Conservation (phyloP, 2,329 filamentous ascomycete species). For the Hymenoscyphus salicellus region DNA sequence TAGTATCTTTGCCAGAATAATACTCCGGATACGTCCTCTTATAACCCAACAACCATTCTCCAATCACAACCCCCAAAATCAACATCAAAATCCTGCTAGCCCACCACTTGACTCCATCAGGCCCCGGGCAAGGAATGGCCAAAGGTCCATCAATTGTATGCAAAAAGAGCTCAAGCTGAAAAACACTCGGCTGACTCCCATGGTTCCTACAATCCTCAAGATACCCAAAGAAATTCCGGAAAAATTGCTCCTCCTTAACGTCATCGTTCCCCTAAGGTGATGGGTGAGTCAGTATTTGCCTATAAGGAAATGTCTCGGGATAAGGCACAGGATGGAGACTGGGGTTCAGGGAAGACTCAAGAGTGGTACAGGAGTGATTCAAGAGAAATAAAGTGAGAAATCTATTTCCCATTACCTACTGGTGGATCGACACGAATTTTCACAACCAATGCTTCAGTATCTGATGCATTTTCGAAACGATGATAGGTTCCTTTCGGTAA, state of each 20-base stretch:
- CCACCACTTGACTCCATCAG: slow-evolving; percentile 13
- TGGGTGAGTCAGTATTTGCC: too few relatives aligned
- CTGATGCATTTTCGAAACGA: slow-evolving; percentile 18
- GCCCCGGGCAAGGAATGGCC: slow-evolving; percentile 15
- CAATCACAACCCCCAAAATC: slow-evolving; percentile 10
- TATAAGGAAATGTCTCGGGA: too few relatives aligned
- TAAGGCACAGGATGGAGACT: too few relatives aligned
- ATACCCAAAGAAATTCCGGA: slow-evolving; percentile 22
- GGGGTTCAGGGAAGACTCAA: too few relatives aligned
- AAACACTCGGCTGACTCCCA: slow-evolving; percentile 14
- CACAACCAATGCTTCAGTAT: slow-evolving; percentile 13
- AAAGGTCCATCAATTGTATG: slow-evolving; percentile 14
- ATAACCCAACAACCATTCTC: slow-evolving; percentile 15
- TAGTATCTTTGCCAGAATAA: slow-evolving; percentile 7
- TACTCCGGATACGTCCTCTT: slow-evolving; percentile 17
- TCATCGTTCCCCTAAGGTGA: too few relatives aligned
- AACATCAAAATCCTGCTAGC: slow-evolving; percentile 13
- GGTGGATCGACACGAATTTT: slow-evolving; percentile 12
- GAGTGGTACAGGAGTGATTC: too few relatives aligned
- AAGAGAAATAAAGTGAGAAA: too few relatives aligned
- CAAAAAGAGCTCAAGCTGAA: slow-evolving; percentile 17
- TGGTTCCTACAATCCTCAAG: slow-evolving; percentile 18
- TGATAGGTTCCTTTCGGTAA: slow-evolving; percentile 10
- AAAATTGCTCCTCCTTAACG: slow-evolving; percentile 15
- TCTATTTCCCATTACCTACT: background rate